A percentile compares a stretch with the other conserved stretches of the same genome.
phyloP scores from a whole-genome alignment of 331 rosid genomes.

The Acacia concinna region DNA sequence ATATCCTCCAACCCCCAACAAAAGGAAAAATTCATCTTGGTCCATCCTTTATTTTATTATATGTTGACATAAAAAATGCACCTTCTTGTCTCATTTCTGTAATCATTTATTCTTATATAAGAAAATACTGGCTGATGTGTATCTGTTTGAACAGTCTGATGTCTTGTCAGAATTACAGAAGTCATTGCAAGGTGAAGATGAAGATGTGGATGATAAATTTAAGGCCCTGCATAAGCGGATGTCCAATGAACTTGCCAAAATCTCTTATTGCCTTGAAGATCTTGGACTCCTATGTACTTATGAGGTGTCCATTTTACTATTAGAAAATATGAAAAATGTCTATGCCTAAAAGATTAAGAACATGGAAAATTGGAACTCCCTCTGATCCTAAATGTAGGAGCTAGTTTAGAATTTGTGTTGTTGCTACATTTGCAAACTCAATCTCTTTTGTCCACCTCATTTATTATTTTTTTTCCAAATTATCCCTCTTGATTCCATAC shows the following conservation, averaged over 20 bases:
- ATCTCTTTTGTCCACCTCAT: not conserved
- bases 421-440: not conserved
- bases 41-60: not conserved
- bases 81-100: not conserved
- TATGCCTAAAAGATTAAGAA: constrained; percentile 5
- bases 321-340: not conserved
- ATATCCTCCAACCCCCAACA: not conserved
- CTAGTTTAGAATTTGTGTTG: not conserved
- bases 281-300: constrained; percentile 83
- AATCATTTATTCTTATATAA: constrained; percentile 5
- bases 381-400: not conserved
- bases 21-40: not conserved
- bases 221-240: constrained; percentile 54
- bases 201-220: constrained; percentile 50
- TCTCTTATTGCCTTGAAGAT: constrained; percentile 74
- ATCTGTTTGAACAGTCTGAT: constrained; percentile 55
- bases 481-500: not conserved
- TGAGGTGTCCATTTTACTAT: constrained; percentile 64
- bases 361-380: not conserved
- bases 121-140: constrained; percentile 28
- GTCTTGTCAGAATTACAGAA: constrained; percentile 52
- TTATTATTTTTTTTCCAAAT: not conserved
- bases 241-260: constrained; percentile 57
- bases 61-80: constrained; percentile 9
- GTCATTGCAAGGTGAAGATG: constrained; percentile 38